A percentile compares a stretch with the other conserved stretches of the same genome.
phyloP scores from a whole-genome alignment of 257 asterid species.

The Leptodermis oblonga region DNA sequence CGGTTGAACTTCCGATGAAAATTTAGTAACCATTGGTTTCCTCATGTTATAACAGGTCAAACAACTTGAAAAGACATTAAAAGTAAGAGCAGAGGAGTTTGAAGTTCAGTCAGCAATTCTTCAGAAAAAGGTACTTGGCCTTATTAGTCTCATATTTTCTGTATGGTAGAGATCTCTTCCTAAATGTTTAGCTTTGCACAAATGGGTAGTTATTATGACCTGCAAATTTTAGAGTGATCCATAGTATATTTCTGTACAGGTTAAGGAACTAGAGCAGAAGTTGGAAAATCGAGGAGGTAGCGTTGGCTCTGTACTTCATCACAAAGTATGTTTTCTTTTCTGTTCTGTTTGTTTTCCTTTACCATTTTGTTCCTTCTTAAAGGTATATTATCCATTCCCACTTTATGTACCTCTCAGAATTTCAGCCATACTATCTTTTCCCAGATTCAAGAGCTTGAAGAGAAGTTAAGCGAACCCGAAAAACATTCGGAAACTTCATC shows the following conservation, averaged over 20 bases:
- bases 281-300: conserved; percentile 8
- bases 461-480: conserved; percentile 49
- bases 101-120: conserved; percentile 44
- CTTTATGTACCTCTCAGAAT: not conserved
- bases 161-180: no score
- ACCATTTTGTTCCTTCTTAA: not conserved
- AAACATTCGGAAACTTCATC: conserved; percentile 32
- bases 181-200: not conserved
- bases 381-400: not conserved
- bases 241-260: conserved; percentile 27
- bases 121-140: conserved; percentile 49
- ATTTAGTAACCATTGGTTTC: not conserved
- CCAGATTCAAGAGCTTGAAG: conserved; percentile 31
- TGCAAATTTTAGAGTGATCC: not conserved
- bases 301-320: not conserved
- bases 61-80: conserved; percentile 66
- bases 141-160: not conserved
- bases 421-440: not conserved
- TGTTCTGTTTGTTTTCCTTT: not conserved
- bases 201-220: not conserved
- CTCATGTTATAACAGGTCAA: conserved; percentile 41
- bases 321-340: not conserved
- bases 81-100: conserved; percentile 43
- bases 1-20: not conserved
- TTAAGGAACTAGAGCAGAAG: conserved; percentile 43